Conservation (phyloP, 2,329 filamentous ascomycete species). For the Shiraia bambusicola region DNA sequence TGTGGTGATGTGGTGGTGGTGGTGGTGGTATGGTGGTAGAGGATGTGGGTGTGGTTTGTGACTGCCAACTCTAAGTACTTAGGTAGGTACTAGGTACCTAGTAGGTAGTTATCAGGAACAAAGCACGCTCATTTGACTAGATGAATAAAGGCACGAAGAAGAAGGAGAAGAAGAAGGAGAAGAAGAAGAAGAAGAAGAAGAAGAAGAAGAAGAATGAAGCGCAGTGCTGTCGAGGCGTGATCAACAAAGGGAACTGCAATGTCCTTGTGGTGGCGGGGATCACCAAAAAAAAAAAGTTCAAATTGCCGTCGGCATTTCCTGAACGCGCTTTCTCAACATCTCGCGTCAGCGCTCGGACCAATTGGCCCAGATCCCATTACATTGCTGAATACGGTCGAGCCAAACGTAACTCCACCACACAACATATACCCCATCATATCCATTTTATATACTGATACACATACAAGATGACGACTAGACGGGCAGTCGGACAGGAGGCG, state of each 20-base stretch:
- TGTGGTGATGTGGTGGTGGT: too few relatives aligned
- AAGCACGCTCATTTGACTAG: background rate
- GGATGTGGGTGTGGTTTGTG: background rate
- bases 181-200: conserved; percentile 15
- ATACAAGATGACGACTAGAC: conserved; percentile 65
- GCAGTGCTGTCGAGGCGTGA: conserved; percentile 8
- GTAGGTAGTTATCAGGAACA: background rate
- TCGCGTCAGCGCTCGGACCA: conserved; percentile 16
- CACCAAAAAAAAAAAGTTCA: too few relatives aligned
- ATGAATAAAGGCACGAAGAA: conserved; percentile 3
- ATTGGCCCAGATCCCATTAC: conserved; percentile 11
- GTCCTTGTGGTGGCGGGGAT: conserved; percentile 13
- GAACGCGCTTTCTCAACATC: conserved; percentile 11
- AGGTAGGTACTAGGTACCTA: background rate
- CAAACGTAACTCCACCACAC: background rate
- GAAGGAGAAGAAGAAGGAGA: conserved; percentile 3
- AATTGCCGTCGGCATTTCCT: conserved; percentile 8
- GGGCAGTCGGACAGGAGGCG: conserved; percentile 67
- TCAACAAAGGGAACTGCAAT: conserved; percentile 4
- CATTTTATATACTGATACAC: background rate
- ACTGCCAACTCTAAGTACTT: background rate
- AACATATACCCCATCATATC: too few relatives aligned
- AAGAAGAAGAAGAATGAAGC: conserved; percentile 15
- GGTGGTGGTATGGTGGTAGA: conserved; percentile 4
- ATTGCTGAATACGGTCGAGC: conserved; percentile 13